Evolutionary conservation across 768 basidiomycete species (phyloP), one percentile per base, ranked within the genome.

Genomic region (Lactarius trivialis): DNA sequence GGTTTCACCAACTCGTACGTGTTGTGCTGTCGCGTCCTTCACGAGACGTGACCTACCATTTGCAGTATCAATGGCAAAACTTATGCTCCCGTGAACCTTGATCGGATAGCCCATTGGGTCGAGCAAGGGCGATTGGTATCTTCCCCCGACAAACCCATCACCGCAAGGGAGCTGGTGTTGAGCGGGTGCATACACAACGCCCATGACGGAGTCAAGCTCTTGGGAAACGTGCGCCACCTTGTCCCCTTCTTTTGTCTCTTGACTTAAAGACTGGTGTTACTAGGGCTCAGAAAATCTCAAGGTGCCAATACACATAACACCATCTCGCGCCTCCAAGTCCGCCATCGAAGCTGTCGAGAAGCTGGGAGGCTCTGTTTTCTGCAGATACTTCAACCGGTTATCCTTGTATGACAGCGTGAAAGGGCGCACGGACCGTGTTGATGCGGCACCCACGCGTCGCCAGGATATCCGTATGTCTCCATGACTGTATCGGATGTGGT

Each of bases 1-100:
- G 97, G 97, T 51, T 98, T 98, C 73, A 83, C 87, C 61, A 98
- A 97, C 75, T 83, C 84, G 96, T 97, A 68, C 70, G 91, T 81
- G 28, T 21, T 55, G 30, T 61, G 19, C 9, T 15, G 45, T 51
- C 32, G 30, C 24, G 30, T 55, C 43, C 21, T 53, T 43, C 24
- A 1, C 21, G 21, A 57, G 30, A 33, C 24, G 39, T 19, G 24
- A 30, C 34, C 21, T 49, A 43, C 17, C 24, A 19, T 49, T 54
- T 48, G 54, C 54, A 55, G 33, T 68, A 97, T 94, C 59, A 89
- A 84, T 64, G 81, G 77, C 55, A 88, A 86, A 71, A 83, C 76
- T 6, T 95, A 84, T 76, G 89, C 91, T 4, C 86, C 91, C 2
- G 79, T 98, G 15, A 93, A 95, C 67, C 78, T 98, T 39, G 86